Percentiles rank a stretch among this genome's conserved stretches.
These are phyloP conservation scores for Alternaria viburni DNA, from an alignment of 2,329 filamentous ascomycete genomes.

Conservation along the genomic window DNA sequence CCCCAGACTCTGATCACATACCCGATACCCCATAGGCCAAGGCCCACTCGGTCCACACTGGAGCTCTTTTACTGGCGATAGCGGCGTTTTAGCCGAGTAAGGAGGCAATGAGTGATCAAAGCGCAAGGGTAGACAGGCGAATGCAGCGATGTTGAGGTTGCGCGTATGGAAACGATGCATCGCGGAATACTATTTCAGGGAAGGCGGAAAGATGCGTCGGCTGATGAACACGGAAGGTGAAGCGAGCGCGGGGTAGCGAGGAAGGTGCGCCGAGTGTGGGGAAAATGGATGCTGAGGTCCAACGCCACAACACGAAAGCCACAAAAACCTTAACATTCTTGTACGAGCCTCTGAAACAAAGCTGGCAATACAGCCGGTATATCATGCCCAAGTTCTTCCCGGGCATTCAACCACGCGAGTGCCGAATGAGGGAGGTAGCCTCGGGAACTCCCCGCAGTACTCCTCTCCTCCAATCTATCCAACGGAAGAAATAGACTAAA, in stretches of 20 bases:
- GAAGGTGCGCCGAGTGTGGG: conserved; percentile 17
- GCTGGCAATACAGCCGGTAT: background rate
- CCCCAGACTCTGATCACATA: conserved; percentile 3
- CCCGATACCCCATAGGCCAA: conserved; percentile 11
- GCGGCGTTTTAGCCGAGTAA: conserved; percentile 13
- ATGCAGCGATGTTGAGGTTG: conserved; percentile 8
- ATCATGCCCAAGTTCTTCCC: background rate
- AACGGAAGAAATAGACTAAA: conserved; percentile 5
- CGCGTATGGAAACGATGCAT: conserved; percentile 5
- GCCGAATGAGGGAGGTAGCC: background rate
- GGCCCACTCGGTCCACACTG: conserved; percentile 11
- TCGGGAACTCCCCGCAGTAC: background rate
- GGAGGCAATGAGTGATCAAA: background rate
- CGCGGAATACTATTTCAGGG: conserved; percentile 14
- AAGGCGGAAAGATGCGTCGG: conserved; percentile 3
- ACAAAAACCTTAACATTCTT: background rate
- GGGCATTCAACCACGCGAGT: background rate
- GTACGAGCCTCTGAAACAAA: background rate
- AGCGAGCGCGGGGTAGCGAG: conserved; percentile 16
- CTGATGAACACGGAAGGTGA: conserved; percentile 12
- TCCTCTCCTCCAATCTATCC: conserved; percentile 1
- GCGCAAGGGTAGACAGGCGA: background rate
- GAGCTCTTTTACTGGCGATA: conserved; percentile 1
- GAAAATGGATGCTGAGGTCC: background rate
- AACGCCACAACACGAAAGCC: background rate